Conservation (phyloP, 2,329 filamentous ascomycete genomes). For the Nigrograna mackinnonii region DNA sequence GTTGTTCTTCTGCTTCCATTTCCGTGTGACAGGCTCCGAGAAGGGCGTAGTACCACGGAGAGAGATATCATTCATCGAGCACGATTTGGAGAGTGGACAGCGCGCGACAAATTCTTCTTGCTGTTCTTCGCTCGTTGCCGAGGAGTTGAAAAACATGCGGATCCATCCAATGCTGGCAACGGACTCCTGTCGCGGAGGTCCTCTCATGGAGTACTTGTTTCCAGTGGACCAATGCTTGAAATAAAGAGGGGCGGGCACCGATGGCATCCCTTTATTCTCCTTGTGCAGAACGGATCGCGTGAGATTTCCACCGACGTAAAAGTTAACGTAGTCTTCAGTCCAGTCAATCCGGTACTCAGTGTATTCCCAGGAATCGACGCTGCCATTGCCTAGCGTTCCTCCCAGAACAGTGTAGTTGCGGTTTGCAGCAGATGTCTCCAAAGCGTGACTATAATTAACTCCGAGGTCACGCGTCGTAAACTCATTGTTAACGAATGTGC, state of each 20-base stretch:
- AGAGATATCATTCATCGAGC: slow-evolving; percentile 37
- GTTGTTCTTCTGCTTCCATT: slow-evolving; percentile 32
- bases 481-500: slow-evolving; percentile 43
- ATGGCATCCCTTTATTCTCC: slow-evolving; percentile 39
- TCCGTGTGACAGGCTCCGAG: slow-evolving; percentile 18
- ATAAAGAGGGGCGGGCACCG: slow-evolving; percentile 46
- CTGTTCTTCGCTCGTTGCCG: slow-evolving; percentile 38
- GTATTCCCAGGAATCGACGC: slow-evolving; percentile 47
- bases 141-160: slow-evolving; percentile 56
- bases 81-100: slow-evolving; percentile 35
- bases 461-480: slow-evolving; percentile 42
- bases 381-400: slow-evolving; percentile 30
- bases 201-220: slow-evolving; percentile 48
- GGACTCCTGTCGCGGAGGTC: slow-evolving; percentile 46
- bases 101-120: slow-evolving; percentile 28
- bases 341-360: slow-evolving; percentile 54
- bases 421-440: slow-evolving; percentile 24
- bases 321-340: slow-evolving; percentile 47
- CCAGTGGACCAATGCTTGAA: slow-evolving; percentile 56
- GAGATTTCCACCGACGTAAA: slow-evolving; percentile 45
- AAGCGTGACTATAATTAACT: slow-evolving; percentile 45
- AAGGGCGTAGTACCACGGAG: slow-evolving; percentile 38
- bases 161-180: slow-evolving; percentile 50
- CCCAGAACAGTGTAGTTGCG: slow-evolving; percentile 44
- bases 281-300: slow-evolving; percentile 37